Evolutionary conservation across 2,329 filamentous ascomycete genomes (phyloP).

Genomic region (Hymenoscyphus infarciens): DNA sequence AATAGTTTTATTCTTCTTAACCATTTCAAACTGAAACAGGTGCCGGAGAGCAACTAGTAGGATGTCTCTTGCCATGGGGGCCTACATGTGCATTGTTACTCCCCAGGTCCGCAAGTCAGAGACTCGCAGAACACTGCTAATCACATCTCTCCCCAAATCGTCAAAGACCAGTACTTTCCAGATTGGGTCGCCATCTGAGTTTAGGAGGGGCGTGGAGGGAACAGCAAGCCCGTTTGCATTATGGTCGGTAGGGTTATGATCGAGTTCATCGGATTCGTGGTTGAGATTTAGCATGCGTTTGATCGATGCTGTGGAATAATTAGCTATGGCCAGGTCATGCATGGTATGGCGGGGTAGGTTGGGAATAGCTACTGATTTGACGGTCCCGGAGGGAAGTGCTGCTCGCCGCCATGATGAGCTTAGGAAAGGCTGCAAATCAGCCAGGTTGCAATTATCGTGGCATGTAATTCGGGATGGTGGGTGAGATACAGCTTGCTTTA

Average conservation of each 20-base stretch:
- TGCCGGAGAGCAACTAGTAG: too few relatives aligned
- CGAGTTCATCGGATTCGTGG: constrained; percentile 54
- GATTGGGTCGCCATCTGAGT: constrained; percentile 84
- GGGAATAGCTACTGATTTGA: constrained; percentile 59
- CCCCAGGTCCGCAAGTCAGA: constrained; percentile 90
- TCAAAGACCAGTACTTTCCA: constrained; percentile 99
- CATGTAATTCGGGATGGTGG: constrained; percentile 26
- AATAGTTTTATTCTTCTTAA: too few relatives aligned
- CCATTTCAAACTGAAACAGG: too few relatives aligned
- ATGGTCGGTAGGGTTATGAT: constrained; percentile 59
- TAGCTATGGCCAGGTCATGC: constrained; percentile 11
- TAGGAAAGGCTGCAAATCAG: constrained; percentile 34
- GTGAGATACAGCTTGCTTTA: constrained; percentile 10
- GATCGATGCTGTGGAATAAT: constrained; percentile 66
- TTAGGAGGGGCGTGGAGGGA: constrained; percentile 74
- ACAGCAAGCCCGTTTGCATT: constrained; percentile 60
- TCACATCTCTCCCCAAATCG: constrained; percentile 84
- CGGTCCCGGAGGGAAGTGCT: constrained; percentile 63
- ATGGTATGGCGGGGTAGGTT: constrained; percentile 25
- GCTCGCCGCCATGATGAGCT: constrained; percentile 50
- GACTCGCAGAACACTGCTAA: constrained; percentile 91
- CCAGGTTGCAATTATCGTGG: constrained; percentile 25
- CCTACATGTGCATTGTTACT: constrained; percentile 92
- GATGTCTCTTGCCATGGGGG: constrained; percentile 15
- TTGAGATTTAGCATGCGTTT: constrained; percentile 96